A percentile compares a stretch with the other conserved stretches of the same genome.
These are phyloP conservation scores for Debaryomyces robertsiae DNA, from an alignment of 1,139 yeast species.

Conservation along the genomic window DNA sequence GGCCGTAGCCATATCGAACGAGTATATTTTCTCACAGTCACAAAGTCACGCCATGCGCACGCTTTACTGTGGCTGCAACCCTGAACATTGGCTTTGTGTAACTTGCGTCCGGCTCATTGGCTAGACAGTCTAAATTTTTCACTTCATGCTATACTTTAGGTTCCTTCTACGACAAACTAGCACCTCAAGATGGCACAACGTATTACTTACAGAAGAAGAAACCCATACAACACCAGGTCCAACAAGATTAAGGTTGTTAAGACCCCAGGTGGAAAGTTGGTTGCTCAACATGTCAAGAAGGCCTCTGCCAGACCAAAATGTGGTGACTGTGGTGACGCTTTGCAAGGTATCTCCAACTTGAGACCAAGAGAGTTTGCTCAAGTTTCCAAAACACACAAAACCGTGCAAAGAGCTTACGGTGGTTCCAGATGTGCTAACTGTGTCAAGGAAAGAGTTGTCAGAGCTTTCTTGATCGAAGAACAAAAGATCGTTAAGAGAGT, in stretches of 20 bases:
- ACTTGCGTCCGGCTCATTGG: background rate
- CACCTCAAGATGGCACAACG: slow-evolving; percentile 46
- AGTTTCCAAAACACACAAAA: slow-evolving; percentile 93
- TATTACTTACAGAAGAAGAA: slow-evolving; percentile 56
- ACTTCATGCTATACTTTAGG: background rate
- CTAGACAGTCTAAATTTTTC: slow-evolving; percentile 9
- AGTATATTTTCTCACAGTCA: slow-evolving; percentile 4
- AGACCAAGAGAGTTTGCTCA: slow-evolving; percentile 98
- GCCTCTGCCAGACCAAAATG: slow-evolving; percentile 94
- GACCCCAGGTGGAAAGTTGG: slow-evolving; percentile 99
- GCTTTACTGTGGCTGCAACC: background rate
- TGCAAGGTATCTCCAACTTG: slow-evolving; percentile 89
- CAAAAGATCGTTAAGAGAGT: slow-evolving; percentile 99
- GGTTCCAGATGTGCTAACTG: slow-evolving; percentile 98
- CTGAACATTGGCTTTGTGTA: slow-evolving; percentile 7
- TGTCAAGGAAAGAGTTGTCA: slow-evolving; percentile 97
- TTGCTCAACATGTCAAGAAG: slow-evolving; percentile 97
- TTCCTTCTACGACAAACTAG: too few relatives aligned
- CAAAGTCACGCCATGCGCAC: slow-evolving; percentile 1
- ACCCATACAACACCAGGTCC: slow-evolving; percentile 92
- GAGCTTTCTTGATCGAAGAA: slow-evolving; percentile 99
- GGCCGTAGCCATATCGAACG: slow-evolving; percentile 1
- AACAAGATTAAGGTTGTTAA: slow-evolving; percentile 98
- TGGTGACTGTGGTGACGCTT: slow-evolving; percentile 95
- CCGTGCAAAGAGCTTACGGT: slow-evolving; percentile 99